Percentiles rank a stretch among this genome's conserved stretches.
Evolutionary conservation across 768 basidiomycete species (phyloP).

Genomic region (Tulasnella sp.): DNA sequence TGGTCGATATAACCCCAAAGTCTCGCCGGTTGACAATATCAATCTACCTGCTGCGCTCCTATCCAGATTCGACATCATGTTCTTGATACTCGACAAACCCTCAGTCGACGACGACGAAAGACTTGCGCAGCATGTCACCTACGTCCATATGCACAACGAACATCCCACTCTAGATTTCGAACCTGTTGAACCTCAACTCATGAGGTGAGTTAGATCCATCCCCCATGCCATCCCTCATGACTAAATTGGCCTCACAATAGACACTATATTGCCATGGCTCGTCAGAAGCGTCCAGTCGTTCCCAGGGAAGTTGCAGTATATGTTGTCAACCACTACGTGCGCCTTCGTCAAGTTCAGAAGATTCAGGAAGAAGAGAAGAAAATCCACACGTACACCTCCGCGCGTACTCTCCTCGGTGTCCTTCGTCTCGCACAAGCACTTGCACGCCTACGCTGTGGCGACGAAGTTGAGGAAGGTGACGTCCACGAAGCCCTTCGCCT

Average conservation of each 20-base stretch:
- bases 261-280: conserved; percentile 90
- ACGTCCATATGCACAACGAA: conserved; percentile 91
- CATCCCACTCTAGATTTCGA: conserved; percentile 73
- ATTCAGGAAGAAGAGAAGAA: conserved; percentile 82
- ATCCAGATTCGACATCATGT: conserved; percentile 92
- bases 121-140: conserved; percentile 91
- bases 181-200: conserved; percentile 71
- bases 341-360: conserved; percentile 84
- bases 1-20: conserved; percentile 94
- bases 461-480: conserved; percentile 69
- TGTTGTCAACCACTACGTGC: conserved; percentile 91
- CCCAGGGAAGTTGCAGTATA: conserved; percentile 82
- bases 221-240: conserved; percentile 8
- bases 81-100: conserved; percentile 95
- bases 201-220: conserved; percentile 48
- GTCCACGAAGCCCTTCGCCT: conserved; percentile 94
- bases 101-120: conserved; percentile 90
- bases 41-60: conserved; percentile 94
- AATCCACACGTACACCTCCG: conserved; percentile 88
- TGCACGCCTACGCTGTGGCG: conserved; percentile 78
- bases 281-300: conserved; percentile 80
- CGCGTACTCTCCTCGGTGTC: conserved; percentile 88
- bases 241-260: conserved; percentile 33
- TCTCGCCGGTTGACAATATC: conserved; percentile 98
- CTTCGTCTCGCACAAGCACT: conserved; percentile 91